These are phyloP conservation scores for Parmelia sp. DNA, from an alignment of 495 filamentous ascomycete species.

Conservation along the genomic window DNA sequence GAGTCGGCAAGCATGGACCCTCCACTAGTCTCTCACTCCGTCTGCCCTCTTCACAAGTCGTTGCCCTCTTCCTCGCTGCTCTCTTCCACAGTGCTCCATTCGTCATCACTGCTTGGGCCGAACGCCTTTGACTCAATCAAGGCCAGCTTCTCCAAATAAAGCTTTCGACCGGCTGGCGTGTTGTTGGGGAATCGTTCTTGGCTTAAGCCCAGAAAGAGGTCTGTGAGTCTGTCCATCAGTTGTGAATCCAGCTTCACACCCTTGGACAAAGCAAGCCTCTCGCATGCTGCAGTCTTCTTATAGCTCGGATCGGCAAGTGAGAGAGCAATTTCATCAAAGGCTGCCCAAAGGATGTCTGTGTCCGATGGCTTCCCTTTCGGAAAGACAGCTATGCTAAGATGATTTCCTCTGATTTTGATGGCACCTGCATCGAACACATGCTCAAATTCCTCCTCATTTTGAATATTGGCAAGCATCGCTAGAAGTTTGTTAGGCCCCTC, in stretches of 20 bases:
- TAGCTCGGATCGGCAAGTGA: not conserved
- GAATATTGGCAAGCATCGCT: not conserved
- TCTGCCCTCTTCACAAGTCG: too few relatives aligned
- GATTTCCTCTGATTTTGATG: not conserved
- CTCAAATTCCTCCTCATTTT: not conserved
- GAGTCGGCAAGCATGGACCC: too few relatives aligned
- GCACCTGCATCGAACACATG: not conserved
- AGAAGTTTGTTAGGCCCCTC: not conserved
- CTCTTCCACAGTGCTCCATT: too few relatives aligned
- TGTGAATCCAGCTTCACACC: not conserved
- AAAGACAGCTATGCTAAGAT: not conserved
- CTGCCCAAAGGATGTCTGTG: not conserved
- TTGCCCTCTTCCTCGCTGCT: too few relatives aligned
- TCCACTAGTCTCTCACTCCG: too few relatives aligned
- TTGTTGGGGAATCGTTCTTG: too few relatives aligned
- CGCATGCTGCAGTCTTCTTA: not conserved
- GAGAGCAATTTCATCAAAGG: not conserved
- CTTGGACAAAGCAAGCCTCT: not conserved
- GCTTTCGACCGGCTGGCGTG: too few relatives aligned
- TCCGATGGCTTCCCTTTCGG: not conserved
- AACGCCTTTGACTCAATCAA: not conserved
- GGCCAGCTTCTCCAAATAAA: not conserved
- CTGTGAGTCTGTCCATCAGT: not conserved
- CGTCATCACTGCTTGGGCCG: not conserved
- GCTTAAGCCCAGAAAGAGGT: too few relatives aligned